Conservation (phyloP, 768 basidiomycete species). For the Tricholoma sp. region DNA sequence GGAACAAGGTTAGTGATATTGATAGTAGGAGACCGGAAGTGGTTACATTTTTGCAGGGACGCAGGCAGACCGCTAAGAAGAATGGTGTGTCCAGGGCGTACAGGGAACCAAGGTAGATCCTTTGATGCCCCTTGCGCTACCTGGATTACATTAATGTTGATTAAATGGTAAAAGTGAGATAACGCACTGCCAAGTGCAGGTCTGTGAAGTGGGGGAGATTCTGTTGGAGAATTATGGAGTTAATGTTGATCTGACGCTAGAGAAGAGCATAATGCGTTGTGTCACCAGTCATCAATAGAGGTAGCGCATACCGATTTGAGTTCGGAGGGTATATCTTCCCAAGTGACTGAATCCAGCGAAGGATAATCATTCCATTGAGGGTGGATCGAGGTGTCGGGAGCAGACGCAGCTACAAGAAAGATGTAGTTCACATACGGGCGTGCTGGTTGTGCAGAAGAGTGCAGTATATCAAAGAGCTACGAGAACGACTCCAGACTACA, state of each 20-base stretch:
- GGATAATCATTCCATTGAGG: conserved; percentile 51
- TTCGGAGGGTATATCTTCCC: conserved; percentile 58
- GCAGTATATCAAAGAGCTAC: conserved; percentile 41
- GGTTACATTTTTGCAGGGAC: conserved; percentile 26
- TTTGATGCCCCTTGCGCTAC: conserved; percentile 30
- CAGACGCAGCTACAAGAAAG: conserved; percentile 54
- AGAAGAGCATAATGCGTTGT: background rate
- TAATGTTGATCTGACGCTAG: conserved; percentile 58
- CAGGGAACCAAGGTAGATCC: conserved; percentile 49
- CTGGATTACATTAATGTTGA: conserved; percentile 19
- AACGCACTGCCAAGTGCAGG: conserved; percentile 44
- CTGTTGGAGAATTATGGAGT: conserved; percentile 39
- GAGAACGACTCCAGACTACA: background rate
- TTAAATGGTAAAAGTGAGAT: background rate
- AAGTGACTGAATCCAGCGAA: conserved; percentile 45
- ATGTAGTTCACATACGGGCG: conserved; percentile 37
- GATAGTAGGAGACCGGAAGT: background rate
- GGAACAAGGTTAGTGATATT: conserved; percentile 3
- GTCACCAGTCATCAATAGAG: background rate
- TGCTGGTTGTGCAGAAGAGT: conserved; percentile 9
- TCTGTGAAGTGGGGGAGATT: conserved; percentile 45
- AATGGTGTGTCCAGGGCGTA: conserved; percentile 40
- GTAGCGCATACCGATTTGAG: conserved; percentile 48
- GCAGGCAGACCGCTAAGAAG: conserved; percentile 44
- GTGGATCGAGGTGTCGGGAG: conserved; percentile 48